Evolutionary conservation across 805 yeast genomes (phyloP).

Genomic region (Candida parachauliodes): DNA sequence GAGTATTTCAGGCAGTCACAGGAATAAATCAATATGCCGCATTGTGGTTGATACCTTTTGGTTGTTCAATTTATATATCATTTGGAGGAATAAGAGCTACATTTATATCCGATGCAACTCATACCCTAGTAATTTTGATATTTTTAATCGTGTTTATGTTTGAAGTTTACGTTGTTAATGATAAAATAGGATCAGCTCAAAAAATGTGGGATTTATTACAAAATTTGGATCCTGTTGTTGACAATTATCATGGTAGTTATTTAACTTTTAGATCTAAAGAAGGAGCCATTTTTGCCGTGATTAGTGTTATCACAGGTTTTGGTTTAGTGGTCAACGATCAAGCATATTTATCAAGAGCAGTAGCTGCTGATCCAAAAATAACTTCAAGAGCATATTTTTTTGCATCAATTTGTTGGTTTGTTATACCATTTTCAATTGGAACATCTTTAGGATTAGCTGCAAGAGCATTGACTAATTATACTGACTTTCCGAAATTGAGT

Average conservation of each 20-base stretch:
- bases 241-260: slow-evolving; percentile 15
- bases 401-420: slow-evolving; percentile 23
- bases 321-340: slow-evolving; percentile 21
- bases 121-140: slow-evolving; percentile 20
- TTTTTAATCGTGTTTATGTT: slow-evolving; percentile 18
- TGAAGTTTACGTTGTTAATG: slow-evolving; percentile 17
- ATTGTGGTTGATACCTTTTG: slow-evolving; percentile 20
- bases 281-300: slow-evolving; percentile 20
- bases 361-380: slow-evolving; percentile 20
- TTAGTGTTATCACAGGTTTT: slow-evolving; percentile 20
- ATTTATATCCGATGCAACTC: slow-evolving; percentile 24
- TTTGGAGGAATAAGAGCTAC: slow-evolving; percentile 25
- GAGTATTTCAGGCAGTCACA: slow-evolving; percentile 70
- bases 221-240: slow-evolving; percentile 14
- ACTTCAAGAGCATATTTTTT: slow-evolving; percentile 21
- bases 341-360: slow-evolving; percentile 23
- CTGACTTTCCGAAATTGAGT: slow-evolving; percentile 18
- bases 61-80: slow-evolving; percentile 21
- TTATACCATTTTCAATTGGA: slow-evolving; percentile 24
- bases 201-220: slow-evolving; percentile 22
- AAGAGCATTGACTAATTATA: slow-evolving; percentile 20
- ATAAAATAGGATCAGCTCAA: slow-evolving; percentile 20
- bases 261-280: slow-evolving; percentile 16
- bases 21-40: slow-evolving; percentile 54
- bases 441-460: slow-evolving; percentile 38